These are phyloP conservation scores for Golubevia pallescens DNA, from an alignment of 1,284 basidiomycete species.

Conservation along the genomic window DNA sequence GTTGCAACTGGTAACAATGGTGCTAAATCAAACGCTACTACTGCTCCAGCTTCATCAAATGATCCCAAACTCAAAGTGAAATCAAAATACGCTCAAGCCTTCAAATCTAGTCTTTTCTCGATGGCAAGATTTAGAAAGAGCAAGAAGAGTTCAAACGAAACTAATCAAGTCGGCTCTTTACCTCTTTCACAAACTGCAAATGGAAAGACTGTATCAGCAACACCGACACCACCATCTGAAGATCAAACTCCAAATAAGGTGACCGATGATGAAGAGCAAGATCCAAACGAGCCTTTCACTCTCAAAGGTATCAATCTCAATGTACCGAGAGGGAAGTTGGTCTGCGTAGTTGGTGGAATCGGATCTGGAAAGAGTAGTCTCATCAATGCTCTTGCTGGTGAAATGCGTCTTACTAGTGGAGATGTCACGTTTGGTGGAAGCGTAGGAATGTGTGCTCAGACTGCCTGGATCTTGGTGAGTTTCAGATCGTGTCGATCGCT, in stretches of 20 bases:
- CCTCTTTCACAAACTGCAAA: not conserved
- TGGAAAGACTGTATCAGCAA: not conserved
- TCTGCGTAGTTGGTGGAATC: constrained; percentile 14
- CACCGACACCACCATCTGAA: not conserved
- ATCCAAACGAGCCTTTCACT: not conserved
- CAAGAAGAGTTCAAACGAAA: not conserved
- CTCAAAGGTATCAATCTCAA: constrained; percentile 11
- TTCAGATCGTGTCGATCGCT: not conserved
- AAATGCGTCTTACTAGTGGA: constrained; percentile 16
- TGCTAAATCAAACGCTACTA: not conserved
- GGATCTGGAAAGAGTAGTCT: constrained; percentile 23
- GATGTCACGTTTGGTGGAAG: constrained; percentile 12
- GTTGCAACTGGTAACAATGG: not conserved
- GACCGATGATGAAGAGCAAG: not conserved
- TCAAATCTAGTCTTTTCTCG: not conserved
- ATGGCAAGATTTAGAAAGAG: not conserved
- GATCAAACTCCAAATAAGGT: not conserved
- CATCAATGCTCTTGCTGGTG: constrained; percentile 16
- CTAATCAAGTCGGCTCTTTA: not conserved
- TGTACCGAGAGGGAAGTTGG: constrained; percentile 11
- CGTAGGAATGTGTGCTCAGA: constrained; percentile 10
- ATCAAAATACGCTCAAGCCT: not conserved
- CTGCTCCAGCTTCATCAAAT: not conserved
- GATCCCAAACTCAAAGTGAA: not conserved
- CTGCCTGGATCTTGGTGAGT: constrained; percentile 8